phyloP scores from a whole-genome alignment of 306 rosid genomes.

The Cucurbita maxima region DNA sequence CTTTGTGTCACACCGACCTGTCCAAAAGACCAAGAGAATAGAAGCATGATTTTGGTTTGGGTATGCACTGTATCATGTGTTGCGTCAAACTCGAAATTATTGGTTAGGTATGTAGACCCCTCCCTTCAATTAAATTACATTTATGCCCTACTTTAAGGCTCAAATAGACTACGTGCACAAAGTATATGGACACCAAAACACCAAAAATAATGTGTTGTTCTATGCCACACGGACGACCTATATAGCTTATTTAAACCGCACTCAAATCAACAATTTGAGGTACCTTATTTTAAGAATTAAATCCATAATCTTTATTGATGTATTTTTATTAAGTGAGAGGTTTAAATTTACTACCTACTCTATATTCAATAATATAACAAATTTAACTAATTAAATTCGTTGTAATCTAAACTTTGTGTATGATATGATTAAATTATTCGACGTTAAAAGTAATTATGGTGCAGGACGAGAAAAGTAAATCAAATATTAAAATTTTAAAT shows the following conservation, averaged over 20 bases:
- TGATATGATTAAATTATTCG: no score
- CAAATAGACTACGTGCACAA: not conserved
- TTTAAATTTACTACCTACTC: no score
- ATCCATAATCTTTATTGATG: no score
- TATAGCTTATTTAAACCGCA: not conserved
- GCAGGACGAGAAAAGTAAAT: no score
- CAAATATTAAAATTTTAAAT: no score
- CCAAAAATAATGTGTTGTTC: not conserved
- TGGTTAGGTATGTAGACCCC: not conserved
- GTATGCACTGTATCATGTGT: not conserved
- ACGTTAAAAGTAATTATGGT: no score
- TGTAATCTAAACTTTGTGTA: no score
- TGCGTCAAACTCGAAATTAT: not conserved
- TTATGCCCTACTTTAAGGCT: not conserved
- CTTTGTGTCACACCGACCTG: not conserved
- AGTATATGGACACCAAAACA: not conserved
- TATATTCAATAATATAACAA: no score
- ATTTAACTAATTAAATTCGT: no score
- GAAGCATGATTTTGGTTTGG: not conserved
- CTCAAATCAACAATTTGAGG: not conserved
- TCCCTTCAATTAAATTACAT: not conserved
- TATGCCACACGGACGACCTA: not conserved
- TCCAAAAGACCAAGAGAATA: not conserved
- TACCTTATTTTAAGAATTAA: not conserved
- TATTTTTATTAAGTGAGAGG: no score